Evolutionary conservation across 805 yeast genomes (phyloP).

Genomic region (Wickerhamomyces chaumierensis): DNA sequence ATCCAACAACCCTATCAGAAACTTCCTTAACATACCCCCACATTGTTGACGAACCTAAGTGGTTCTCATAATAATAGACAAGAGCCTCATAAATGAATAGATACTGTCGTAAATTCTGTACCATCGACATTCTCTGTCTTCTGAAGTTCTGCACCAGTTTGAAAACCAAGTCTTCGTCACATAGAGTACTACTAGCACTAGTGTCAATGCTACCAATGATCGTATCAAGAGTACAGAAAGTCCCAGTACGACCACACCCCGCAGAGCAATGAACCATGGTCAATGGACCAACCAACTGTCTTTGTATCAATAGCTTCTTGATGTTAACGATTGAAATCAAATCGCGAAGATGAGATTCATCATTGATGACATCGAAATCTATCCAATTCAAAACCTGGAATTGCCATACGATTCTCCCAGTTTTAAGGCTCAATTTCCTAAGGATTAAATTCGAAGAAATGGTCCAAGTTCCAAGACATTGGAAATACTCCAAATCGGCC

Average conservation of each 20-base stretch:
- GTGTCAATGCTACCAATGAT: conserved; percentile 1
- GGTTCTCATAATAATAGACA: conserved; percentile 17
- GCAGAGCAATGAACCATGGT: conserved; percentile 84
- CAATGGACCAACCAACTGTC: conserved; percentile 32
- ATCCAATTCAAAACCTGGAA: conserved; percentile 74
- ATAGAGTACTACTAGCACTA: not conserved
- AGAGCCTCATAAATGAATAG: conserved; percentile 60
- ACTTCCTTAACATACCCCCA: no score
- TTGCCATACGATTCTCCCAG: conserved; percentile 44
- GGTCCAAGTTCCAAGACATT: conserved; percentile 20
- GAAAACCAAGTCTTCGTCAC: conserved; percentile 28
- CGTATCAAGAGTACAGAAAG: conserved; percentile 59
- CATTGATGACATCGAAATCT: conserved; percentile 61
- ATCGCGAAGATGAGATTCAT: conserved; percentile 8
- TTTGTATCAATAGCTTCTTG: conserved; percentile 18
- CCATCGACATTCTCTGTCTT: conserved; percentile 73
- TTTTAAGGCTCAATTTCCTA: conserved; percentile 14
- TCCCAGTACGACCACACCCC: conserved; percentile 95
- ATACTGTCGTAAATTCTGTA: conserved; percentile 69
- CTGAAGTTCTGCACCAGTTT: conserved; percentile 57
- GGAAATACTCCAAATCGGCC: conserved; percentile 39
- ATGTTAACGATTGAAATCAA: conserved; percentile 20
- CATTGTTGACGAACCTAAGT: no score
- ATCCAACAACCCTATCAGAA: no score
- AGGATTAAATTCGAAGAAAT: conserved; percentile 23